Evolutionary conservation across 2,329 filamentous ascomycete species (phyloP), one percentile per base, ranked within the genome.

Genomic region (Exutisphaerella laricina): DNA sequence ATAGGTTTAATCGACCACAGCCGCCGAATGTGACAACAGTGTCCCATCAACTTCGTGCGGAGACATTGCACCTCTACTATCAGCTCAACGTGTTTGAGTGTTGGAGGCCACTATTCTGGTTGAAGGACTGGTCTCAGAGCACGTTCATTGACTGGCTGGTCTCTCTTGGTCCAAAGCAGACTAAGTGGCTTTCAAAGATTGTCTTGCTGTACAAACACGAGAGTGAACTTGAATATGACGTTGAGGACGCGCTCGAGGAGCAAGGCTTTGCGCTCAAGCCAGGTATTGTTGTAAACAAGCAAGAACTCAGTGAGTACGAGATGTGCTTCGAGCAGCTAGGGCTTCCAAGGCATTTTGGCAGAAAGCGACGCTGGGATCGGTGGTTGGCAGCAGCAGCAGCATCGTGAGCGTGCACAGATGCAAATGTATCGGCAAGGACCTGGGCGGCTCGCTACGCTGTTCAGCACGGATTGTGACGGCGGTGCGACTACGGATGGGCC

Each of bases 271-370:
- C 39, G 22, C 39, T 58, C 17, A 28, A 17, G 29, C 20, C 33
- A 16, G 45, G 45, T 28, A 35, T 46, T 26, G 44, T 57, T 26
- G 43, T 30, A 14, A 36, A 43, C 17, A 43, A 48, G 41, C 45
- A 41, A 26, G 50, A 54, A 35, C 28, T 58, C 29, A 54, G 39
- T 29, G 54, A 56, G 37, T 56, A 48, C 30, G 55, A 56, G 35
- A 42, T 49, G 42, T 45, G 48, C 25, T 52, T 51, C 37, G 50
- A 50, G 44, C 26, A 45, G 21, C 39, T 53, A 28, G 55, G 55
- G 2, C 41, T 56, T 29, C 54, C 55, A 4, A 44, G 53, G 16
- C 55, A 57, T 37, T 56, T 58, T 47, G 55, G 55, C n/a, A 47
- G 34, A 40, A 53, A 50, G 46, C 39, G 36, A 42, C 43, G 40